Conservation (phyloP, 305 asterid species). For the Andrographis paniculata region DNA sequence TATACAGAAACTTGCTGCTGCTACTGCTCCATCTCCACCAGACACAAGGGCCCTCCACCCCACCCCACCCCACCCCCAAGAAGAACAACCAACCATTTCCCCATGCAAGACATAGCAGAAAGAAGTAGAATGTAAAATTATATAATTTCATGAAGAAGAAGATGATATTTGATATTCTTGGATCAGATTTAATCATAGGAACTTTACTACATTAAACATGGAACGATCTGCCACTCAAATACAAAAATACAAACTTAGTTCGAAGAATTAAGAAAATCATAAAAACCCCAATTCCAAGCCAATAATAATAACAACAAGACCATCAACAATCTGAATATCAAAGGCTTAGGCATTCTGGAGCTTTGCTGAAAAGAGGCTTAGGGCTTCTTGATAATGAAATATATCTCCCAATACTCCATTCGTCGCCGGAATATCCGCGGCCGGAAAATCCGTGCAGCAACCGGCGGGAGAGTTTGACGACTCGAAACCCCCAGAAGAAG, state of each 20-base stretch:
- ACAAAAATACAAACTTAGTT: too few species aligned
- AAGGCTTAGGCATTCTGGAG: slow-evolving; percentile 34
- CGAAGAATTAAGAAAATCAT: too few species aligned
- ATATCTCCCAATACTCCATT: slow-evolving; percentile 40
- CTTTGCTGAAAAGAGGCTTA: slow-evolving; percentile 36
- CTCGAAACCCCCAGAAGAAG: slow-evolving; percentile 16
- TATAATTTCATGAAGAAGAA: too few species aligned
- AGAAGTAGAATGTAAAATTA: too few species aligned
- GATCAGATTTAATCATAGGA: too few species aligned
- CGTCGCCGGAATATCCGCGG: slow-evolving; percentile 21
- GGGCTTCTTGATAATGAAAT: slow-evolving; percentile 63
- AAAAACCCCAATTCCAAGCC: too few species aligned
- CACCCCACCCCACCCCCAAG: neutral
- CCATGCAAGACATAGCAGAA: slow-evolving; percentile 12
- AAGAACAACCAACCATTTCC: slow-evolving; percentile 7
- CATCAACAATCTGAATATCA: neutral
- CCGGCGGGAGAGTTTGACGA: slow-evolving; percentile 16
- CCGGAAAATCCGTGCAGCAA: slow-evolving; percentile 20
- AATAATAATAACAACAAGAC: neutral
- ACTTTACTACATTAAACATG: too few species aligned
- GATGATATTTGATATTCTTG: too few species aligned
- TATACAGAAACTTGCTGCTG: neutral
- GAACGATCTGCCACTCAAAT: too few species aligned
- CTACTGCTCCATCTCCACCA: neutral
- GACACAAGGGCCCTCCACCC: neutral